Percentiles rank a stretch among this genome's conserved stretches.
Conservation (phyloP, 805 yeast genomes). For the Ogataea pignaliae region DNA sequence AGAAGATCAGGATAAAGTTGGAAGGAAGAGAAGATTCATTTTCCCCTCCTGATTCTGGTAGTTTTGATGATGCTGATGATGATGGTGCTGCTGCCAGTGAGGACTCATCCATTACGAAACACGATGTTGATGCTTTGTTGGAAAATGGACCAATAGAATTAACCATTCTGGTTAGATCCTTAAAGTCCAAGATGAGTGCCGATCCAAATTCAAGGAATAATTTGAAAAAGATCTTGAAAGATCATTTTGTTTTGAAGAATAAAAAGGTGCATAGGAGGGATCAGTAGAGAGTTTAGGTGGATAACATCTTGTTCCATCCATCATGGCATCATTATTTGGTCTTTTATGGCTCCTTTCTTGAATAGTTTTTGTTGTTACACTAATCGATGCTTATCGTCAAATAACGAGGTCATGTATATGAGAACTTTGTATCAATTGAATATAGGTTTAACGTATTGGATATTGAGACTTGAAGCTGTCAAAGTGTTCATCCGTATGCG, state of each 20-base stretch:
- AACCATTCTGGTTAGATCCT: constrained; percentile 55
- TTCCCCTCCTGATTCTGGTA: constrained; percentile 4
- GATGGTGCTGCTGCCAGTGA: constrained; percentile 12
- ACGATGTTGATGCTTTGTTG: constrained; percentile 66
- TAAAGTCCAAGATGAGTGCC: constrained; percentile 57
- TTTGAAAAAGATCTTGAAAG: constrained; percentile 39
- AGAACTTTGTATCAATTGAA: too few species aligned
- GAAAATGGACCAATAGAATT: constrained; percentile 43
- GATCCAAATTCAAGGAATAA: constrained; percentile 61
- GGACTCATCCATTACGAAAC: constrained; percentile 52
- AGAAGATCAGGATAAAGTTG: constrained; percentile 25
- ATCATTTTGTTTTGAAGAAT: constrained; percentile 28
- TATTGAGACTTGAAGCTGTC: too few species aligned
- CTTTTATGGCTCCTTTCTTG: too few species aligned
- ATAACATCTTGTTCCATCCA: too few species aligned
- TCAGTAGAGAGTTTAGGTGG: neutral
- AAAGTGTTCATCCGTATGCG: too few species aligned
- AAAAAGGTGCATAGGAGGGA: constrained; percentile 25
- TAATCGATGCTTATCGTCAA: too few species aligned
- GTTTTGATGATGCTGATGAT: neutral
- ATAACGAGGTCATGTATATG: too few species aligned
- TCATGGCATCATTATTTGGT: too few species aligned
- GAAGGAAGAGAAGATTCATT: constrained; percentile 18
- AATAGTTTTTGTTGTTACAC: too few species aligned
- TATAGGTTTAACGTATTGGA: too few species aligned